Conservation (phyloP, 768 basidiomycete species). For the Hericium erinaceus region DNA sequence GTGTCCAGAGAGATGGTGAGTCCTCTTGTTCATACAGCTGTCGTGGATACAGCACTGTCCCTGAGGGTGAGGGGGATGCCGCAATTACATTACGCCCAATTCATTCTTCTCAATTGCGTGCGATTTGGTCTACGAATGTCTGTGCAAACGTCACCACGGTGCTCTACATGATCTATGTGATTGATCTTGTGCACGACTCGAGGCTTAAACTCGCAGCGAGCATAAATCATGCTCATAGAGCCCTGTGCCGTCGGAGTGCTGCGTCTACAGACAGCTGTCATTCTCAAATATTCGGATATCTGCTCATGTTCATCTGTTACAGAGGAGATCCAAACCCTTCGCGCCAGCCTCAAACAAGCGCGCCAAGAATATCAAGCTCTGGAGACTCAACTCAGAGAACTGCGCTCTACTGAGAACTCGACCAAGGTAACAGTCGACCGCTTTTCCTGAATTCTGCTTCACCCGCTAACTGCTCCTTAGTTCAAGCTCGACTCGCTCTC, state of each 20-base stretch:
- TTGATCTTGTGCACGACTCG: too few relatives aligned
- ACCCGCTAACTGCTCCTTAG: conserved; percentile 27
- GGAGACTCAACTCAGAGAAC: conserved; percentile 62
- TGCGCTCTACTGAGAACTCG: conserved; percentile 66
- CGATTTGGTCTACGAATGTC: too few relatives aligned
- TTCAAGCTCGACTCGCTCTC: conserved; percentile 81
- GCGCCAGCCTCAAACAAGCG: conserved; percentile 61
- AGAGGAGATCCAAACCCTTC: conserved; percentile 70
- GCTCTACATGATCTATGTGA: too few relatives aligned
- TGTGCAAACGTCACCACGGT: too few relatives aligned
- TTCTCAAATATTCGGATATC: neutral
- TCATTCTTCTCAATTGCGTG: too few relatives aligned
- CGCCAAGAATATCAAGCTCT: conserved; percentile 62
- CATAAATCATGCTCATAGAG: too few relatives aligned
- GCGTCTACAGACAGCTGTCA: too few relatives aligned
- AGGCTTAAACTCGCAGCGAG: too few relatives aligned
- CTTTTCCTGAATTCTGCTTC: neutral
- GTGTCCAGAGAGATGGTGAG: conserved; percentile 62
- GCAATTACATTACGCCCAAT: neutral
- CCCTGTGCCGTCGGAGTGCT: too few relatives aligned
- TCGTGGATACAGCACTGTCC: too few relatives aligned
- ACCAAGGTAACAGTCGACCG: conserved; percentile 44
- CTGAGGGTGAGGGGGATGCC: neutral
- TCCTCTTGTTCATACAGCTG: too few relatives aligned
- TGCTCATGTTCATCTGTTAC: neutral